Evolutionary conservation across 495 filamentous ascomycete genomes (phyloP), one percentile per base, ranked within the genome.

Genomic region (Podospora didyma): DNA sequence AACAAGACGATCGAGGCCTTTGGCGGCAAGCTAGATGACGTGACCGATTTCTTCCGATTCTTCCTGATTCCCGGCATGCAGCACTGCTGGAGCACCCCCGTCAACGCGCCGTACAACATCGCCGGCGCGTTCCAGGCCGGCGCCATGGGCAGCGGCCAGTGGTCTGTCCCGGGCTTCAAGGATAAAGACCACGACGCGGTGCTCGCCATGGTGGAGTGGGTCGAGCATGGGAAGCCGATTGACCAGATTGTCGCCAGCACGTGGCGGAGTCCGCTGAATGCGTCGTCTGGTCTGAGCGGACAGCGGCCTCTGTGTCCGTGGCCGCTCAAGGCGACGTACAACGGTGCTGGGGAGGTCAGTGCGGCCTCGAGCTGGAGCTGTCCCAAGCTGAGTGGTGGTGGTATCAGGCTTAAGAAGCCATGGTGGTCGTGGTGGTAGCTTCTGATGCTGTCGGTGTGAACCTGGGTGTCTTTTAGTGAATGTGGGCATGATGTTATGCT

Each of bases 171-270:
- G 0, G 80, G 77, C 0, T 80, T 71, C 10, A 51, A 56, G 55
- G 56, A 78, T 39, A 34, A 62, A 17, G 73, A 79, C 55, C 73
- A 80, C 56, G 78, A 84, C 60, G 67, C 66, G 2, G 20, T 83
- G 49, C 41, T 78, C 51, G 79, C 79, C 17, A 55, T 86, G 50
- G 72, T 82, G 66, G 59, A 62, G 2, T 86, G 82, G 82, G 78
- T 80, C 2, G 82, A 84, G 65, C 58, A 69, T 11, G 75, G 67
- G 0, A 63, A 42, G 22, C 62, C 65, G 10, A 75, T 78, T 0
- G 68, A 73, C n/a, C 51, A 66, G 34, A 47, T 81, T 39, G 63
- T 79, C 2, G 76, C 75, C 16, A 81, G 77, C 28, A 72, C 70
- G 14, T 81, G 68, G 62, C 66, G 71, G 46, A 70, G 69, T 46